Conservation (phyloP, 2,329 filamentous ascomycete genomes). For the Knoxdaviesia capensis region DNA sequence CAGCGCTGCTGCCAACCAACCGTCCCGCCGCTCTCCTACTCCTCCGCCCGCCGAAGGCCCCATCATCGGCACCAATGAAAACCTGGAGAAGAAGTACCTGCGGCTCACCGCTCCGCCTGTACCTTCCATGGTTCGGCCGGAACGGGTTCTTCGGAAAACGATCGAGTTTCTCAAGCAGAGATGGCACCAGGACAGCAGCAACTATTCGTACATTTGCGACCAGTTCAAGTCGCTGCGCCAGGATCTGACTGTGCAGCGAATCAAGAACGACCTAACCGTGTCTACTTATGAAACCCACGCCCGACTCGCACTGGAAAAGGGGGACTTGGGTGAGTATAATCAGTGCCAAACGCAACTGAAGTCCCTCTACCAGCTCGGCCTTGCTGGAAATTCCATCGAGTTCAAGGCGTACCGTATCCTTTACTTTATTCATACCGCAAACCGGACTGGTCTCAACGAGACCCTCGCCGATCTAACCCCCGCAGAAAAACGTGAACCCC, state of each 20-base stretch:
- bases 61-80: conserved; percentile 67
- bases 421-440: conserved; percentile 98
- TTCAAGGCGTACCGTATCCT: conserved; percentile 99
- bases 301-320: conserved; percentile 91
- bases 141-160: conserved; percentile 61
- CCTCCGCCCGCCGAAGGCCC: conserved; percentile 42
- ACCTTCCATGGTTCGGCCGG: conserved; percentile 70
- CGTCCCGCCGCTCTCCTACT: conserved; percentile 32
- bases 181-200: conserved; percentile 68
- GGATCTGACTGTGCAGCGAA: conserved; percentile 92
- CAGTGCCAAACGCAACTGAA: conserved; percentile 98
- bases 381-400: conserved; percentile 80
- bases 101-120: conserved; percentile 82
- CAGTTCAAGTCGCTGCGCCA: conserved; percentile 98
- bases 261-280: conserved; percentile 92
- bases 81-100: conserved; percentile 83
- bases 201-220: conserved; percentile 96
- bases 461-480: conserved; percentile 95
- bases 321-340: conserved; percentile 99
- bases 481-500: conserved; percentile 73
- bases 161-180: conserved; percentile 81
- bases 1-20: conserved; percentile 30
- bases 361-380: conserved; percentile 67
- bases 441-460: conserved; percentile 95
- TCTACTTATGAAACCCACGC: conserved; percentile 95